Base-by-base conservation (phyloP, 2,329 filamentous ascomycete species). In the Celoporthe dispersa region DNA sequence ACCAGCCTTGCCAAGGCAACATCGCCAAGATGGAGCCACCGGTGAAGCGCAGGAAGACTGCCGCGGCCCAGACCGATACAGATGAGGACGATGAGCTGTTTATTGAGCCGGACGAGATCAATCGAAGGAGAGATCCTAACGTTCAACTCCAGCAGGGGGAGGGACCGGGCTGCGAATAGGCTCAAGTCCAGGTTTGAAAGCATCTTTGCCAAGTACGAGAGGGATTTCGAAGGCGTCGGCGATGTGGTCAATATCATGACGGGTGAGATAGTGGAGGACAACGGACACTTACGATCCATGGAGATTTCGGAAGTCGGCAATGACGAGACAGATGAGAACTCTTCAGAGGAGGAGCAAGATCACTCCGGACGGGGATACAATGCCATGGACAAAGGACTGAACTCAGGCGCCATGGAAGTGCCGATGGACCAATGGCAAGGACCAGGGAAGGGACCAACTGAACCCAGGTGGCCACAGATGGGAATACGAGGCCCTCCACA, bases 231-330 rank as follows among this genome's bases (percentile, higher is more conserved):
- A 1, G 92, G 90, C 5, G 86, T 95, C 65, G 94, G 91, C 67
- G 95, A 98, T 79, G 94, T 97, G 81, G 94, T 98, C 75, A 93
- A 98, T 79, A 84, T 97, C 69, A 84, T 85, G 64, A 95, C 92
- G 0, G 94, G 93, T 67, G 85, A 92, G 70, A 90, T 98, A 62
- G 86, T 97, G n/a, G 90, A 98, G 68, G 87, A 98, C 79, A 96
- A 97, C 83, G 95, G 96, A 0, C 96, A 98, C 81, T 79, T 98
- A 66, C 79, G 87, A 65, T 86, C 73, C 83, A 87, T 81, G 77
- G 70, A 75, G 74, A 2, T 66, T 48, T 61, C 72, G 63, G 65
- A 64, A 22, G 71, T 76, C 16, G 75, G n/a, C n/a, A 69, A 77
- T 7, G 75, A 78, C 6, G 79, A 79, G 28, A 76, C 77, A 63